Base-by-base conservation (phyloP, 208 protist genomes). In the Crithidia thermophila region DNA sequence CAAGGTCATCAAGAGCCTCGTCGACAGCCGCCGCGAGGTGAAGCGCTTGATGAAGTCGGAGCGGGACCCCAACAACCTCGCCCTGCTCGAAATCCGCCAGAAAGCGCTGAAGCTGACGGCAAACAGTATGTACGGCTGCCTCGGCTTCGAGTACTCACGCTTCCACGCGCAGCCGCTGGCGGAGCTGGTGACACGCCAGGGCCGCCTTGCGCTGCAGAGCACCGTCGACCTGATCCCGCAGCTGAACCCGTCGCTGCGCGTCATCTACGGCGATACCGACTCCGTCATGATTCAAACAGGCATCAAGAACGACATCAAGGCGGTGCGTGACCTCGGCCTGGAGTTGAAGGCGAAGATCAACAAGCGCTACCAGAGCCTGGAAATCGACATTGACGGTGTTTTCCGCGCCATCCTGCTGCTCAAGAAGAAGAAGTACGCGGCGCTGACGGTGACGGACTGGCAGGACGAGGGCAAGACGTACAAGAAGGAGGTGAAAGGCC, bases 361-460 rank as follows among this genome's bases (percentile, higher is more conserved):
- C 85, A 94, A 98, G 74, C 72, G 75, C 30, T 99, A 99, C 81
- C 87, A 90, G 64, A 93, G 92, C 56, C 79, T 99, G n/a, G 98
- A 99, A 68, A 99, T 99, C 66, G 99, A 99, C 63, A 97, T 99
- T 51, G 99, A 99, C 81, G 98, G 98, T 55, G 91, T 99, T n/a
- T 99, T 99, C 78, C 91, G 97, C 46, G 83, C 90, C 27, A 97
- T 99, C 77, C 87, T 99, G 31, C 81, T 99, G 7, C 86, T 95
- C 40, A 91, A 89, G 64, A 97, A 96, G 77, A 97, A 97, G 66
- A 98, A 98, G 72, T 99, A 98, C 84, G 97, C 97, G 3, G 88
- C 95, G 28, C 61, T 98, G 16, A 81, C 67, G 9, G 87, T 96
- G 33, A 75, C 85, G 20, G 86, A 94, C 57, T 94, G 84, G 77